Evolutionary conservation across 345 rosid species (phyloP).

Genomic region (Heritiera fomes): DNA sequence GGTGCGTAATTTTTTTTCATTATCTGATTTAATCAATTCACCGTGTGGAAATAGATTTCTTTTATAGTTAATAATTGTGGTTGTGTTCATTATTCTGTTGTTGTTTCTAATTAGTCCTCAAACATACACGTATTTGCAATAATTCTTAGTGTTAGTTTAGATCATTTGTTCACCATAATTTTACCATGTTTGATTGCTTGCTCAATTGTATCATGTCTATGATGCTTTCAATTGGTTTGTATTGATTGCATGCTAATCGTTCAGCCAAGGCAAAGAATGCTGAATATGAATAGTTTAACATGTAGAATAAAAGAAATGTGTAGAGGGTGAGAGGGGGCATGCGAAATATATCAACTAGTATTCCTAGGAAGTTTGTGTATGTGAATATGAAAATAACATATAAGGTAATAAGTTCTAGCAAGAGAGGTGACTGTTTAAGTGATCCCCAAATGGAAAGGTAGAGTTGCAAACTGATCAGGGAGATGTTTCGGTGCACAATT

Average conservation of each 20-base stretch:
- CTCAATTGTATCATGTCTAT: neutral
- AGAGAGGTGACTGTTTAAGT: neutral
- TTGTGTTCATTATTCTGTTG: neutral
- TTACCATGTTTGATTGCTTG: neutral
- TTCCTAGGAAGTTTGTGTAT: neutral
- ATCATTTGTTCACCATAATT: neutral
- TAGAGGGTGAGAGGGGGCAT: neutral
- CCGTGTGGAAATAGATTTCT: neutral
- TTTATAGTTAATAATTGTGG: neutral
- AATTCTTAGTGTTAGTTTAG: neutral
- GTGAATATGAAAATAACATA: neutral
- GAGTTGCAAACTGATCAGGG: neutral
- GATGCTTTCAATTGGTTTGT: neutral
- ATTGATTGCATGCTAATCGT: neutral
- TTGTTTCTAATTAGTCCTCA: neutral
- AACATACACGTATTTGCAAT: neutral
- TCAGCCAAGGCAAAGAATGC: neutral
- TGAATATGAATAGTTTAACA: neutral
- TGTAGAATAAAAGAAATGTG: neutral
- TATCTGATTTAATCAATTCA: neutral
- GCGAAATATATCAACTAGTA: neutral
- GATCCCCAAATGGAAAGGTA: neutral
- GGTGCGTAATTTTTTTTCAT: constrained; percentile 40
- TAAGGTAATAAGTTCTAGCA: neutral
- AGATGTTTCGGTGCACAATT: neutral